Percentiles rank a stretch among this genome's conserved stretches.
Evolutionary conservation across 1,139 yeast genomes (phyloP).

Genomic region (Yamadazyma trypodendri): DNA sequence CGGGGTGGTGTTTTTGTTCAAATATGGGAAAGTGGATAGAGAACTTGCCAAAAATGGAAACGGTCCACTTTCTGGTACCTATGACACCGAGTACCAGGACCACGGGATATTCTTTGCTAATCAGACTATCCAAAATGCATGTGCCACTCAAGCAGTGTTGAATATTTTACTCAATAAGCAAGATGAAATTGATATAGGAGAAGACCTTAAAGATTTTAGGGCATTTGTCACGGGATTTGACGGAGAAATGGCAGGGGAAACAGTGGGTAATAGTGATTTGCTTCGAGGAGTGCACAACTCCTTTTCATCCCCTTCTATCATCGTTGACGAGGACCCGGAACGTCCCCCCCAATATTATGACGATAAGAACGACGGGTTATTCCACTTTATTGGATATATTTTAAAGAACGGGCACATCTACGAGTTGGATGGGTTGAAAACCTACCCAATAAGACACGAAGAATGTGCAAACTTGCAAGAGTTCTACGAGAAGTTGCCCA

Average conservation of each 20-base stretch:
- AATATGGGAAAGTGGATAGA: slow-evolving; percentile 48
- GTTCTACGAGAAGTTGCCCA: slow-evolving; percentile 43
- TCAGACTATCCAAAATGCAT: slow-evolving; percentile 69
- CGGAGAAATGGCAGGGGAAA: slow-evolving; percentile 60
- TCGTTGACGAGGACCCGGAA: slow-evolving; percentile 43
- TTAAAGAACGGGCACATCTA: slow-evolving; percentile 49
- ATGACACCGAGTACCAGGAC: slow-evolving; percentile 37
- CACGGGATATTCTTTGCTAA: slow-evolving; percentile 57
- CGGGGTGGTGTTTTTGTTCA: slow-evolving; percentile 66
- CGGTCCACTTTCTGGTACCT: slow-evolving; percentile 45
- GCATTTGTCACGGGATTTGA: slow-evolving; percentile 57
- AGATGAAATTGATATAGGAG: slow-evolving; percentile 47
- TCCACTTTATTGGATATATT: slow-evolving; percentile 62
- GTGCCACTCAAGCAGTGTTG: slow-evolving; percentile 78
- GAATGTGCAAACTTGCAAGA: slow-evolving; percentile 38
- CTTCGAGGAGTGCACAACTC: slow-evolving; percentile 64
- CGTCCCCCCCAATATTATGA: slow-evolving; percentile 27
- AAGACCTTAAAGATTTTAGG: slow-evolving; percentile 47
- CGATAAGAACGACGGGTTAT: slow-evolving; percentile 53
- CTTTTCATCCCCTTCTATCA: slow-evolving; percentile 56
- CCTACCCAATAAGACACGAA: slow-evolving; percentile 57
- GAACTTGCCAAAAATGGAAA: slow-evolving; percentile 25
- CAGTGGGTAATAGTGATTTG: slow-evolving; percentile 59
- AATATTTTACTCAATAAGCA: slow-evolving; percentile 48
- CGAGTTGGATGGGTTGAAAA: slow-evolving; percentile 66